Evolutionary conservation across 1,284 basidiomycete species (phyloP), one percentile per base, ranked within the genome.

Genomic region (Waitea zeae): DNA sequence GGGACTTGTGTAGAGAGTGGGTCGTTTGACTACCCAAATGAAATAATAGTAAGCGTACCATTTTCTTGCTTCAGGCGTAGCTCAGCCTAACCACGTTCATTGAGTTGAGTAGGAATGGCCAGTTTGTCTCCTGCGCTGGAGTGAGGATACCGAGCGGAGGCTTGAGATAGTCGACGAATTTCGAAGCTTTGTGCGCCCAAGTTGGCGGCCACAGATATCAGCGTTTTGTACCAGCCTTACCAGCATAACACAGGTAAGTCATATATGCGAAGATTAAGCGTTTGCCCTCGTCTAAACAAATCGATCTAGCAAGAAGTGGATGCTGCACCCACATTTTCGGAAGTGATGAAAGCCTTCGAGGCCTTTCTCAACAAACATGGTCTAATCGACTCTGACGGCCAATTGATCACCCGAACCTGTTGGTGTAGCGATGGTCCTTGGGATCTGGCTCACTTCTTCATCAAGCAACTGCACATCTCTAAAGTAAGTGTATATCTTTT

Each of bases 161-260:
- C 60, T 93, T 19, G 67, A 76, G 46, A 56, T 80, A 28, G 62
- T 74, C 17, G 77, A 75, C 46, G 79, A 84, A 48, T 97, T 92
- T 57, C 77, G 84, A 42, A 78, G 73, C 41, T 95, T 83, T 50
- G 88, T 96, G 30, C 70, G 65, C 46, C 93, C 93, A 4, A 79
- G 74, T 2, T 96, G 88, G 83, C 62, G 69, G 32, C 89, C 90
- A 0, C 59, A 54, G 32, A 63, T 98, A 6, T 79, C 82, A 12
- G 56, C 67, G 13, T 98, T 95, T 51, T 97, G 92, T 53, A 83
- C 64, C 3, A 54, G 70, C 20, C 62, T 98, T 34, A 98, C 93
- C 4, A 89, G 90, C 12, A 90, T 98, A 38, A 79, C 75, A 12
- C 92, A 97, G 65, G 87, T 89, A 41, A 41, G 64, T 56, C 19